Base-by-base conservation (phyloP, 2,329 filamentous ascomycete genomes). In the Aaosphaeria arxii region DNA sequence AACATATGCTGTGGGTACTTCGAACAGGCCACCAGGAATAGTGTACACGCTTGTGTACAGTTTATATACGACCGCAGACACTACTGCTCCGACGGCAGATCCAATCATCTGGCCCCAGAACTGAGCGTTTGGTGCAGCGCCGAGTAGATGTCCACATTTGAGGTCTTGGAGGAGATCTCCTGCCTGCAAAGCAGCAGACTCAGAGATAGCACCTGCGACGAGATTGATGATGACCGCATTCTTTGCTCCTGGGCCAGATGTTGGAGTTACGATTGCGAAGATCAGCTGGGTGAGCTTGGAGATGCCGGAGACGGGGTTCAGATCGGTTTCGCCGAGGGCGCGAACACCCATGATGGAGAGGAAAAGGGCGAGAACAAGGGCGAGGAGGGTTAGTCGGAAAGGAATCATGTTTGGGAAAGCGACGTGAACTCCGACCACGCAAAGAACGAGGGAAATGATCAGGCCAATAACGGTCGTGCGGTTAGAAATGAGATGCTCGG, bases 91-190 rank as follows among this genome's bases (percentile, higher is more conserved):
- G 2, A 89, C 84, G 0, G 89, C 86, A 33, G 87, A 89, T 4
- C 94, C 94, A 45, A 99, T 91, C 17, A 97, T 83, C 66, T 99
- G 94, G 1, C 94, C 94, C 79, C 89, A 96, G 67, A 99, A 99
- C 63, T 99, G 94, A 0, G 94, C 94, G 59, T 88, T 94, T 0
- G 94, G 94, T 4, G 90, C 88, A 1, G 94, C 94, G 7, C 92
- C 91, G 1, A 99, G 80, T 0, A 99, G 75, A 69, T 99, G 91
- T 0, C 94, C 94, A 0, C 94, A 96, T 70, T 99, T 99, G 30
- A 99, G 80, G 66, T 99, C 94, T 67, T 99, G 94, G 81, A 99
- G 89, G 47, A 99, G 83, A 69, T 99, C 94, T 6, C 94, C 94
- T 3, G 94, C 92, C 74, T 99, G 94, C 4, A 97, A 77, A 4